A percentile compares a stretch with the other conserved stretches of the same genome.
These are phyloP conservation scores for Lipomyces starkeyi DNA, from an alignment of 805 yeast species.

Conservation along the genomic window DNA sequence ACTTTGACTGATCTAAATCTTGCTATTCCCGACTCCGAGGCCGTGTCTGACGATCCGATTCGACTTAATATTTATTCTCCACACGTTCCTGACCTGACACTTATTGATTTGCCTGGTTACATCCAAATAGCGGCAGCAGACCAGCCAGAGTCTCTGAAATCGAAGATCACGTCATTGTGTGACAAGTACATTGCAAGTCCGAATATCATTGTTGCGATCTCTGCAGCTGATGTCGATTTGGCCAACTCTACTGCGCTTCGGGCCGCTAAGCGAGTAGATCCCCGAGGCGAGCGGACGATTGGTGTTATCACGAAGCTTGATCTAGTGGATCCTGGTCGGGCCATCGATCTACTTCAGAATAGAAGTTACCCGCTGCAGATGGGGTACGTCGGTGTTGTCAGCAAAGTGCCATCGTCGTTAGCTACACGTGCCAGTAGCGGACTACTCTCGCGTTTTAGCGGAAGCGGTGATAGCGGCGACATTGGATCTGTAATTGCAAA, in stretches of 20 bases:
- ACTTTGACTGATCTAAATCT: constrained; percentile 85
- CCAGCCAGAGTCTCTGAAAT: constrained; percentile 85
- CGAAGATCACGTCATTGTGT: constrained; percentile 78
- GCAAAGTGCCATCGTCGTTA: constrained; percentile 63
- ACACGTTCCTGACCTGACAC: constrained; percentile 84
- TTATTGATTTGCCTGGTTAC: constrained; percentile 97
- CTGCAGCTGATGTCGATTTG: constrained; percentile 97
- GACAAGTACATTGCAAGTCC: constrained; percentile 87
- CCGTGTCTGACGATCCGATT: constrained; percentile 91
- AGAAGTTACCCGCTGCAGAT: constrained; percentile 85
- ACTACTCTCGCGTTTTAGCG: constrained; percentile 20
- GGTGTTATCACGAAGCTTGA: constrained; percentile 97
- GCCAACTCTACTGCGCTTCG: constrained; percentile 95
- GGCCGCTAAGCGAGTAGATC: constrained; percentile 89
- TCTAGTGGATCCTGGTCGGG: constrained; percentile 77
- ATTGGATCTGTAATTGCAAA: constrained; percentile 56
- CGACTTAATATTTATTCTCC: constrained; percentile 91
- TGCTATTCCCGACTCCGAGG: constrained; percentile 87
- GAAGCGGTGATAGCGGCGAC: constrained; percentile 58
- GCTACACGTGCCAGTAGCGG: constrained; percentile 17
- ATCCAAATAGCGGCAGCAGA: constrained; percentile 97
- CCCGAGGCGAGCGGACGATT: constrained; percentile 91
- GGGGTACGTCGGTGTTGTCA: constrained; percentile 99
- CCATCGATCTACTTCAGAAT: constrained; percentile 71
- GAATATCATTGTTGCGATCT: constrained; percentile 91